Conservation (phyloP, 345 rosid species). For the Cardamine resedifolia region DNA sequence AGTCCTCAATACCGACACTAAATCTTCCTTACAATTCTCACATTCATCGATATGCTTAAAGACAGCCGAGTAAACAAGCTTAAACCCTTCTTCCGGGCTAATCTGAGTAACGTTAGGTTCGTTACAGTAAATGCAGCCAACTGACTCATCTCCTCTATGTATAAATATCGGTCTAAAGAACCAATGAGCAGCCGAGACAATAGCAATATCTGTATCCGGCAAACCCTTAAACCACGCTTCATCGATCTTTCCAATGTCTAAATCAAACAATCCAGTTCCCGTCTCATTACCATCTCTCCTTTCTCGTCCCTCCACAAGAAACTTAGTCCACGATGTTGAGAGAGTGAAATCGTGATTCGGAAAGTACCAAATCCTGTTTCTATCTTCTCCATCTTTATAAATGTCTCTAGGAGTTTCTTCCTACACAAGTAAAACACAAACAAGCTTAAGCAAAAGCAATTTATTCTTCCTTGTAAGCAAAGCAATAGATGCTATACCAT, state of each 20-base stretch:
- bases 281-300: slow-evolving; percentile 47
- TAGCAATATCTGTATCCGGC: slow-evolving; percentile 46
- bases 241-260: slow-evolving; percentile 53
- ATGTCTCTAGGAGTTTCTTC: slow-evolving; percentile 57
- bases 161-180: slow-evolving; percentile 67
- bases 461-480: slow-evolving; percentile 13
- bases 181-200: slow-evolving; percentile 77
- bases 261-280: slow-evolving; percentile 45
- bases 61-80: slow-evolving; percentile 51
- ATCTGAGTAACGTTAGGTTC: slow-evolving; percentile 47
- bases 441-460: neutral
- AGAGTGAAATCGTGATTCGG: slow-evolving; percentile 65
- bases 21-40: slow-evolving; percentile 34
- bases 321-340: slow-evolving; percentile 61
- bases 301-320: slow-evolving; percentile 58
- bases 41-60: slow-evolving; percentile 46
- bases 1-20: slow-evolving; percentile 59
- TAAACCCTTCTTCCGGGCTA: slow-evolving; percentile 46
- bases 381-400: slow-evolving; percentile 55
- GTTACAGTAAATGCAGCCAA: slow-evolving; percentile 72
- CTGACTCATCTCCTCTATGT: slow-evolving; percentile 36
- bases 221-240: slow-evolving; percentile 47
- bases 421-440: slow-evolving; percentile 40
- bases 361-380: slow-evolving; percentile 71
- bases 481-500: slow-evolving; percentile 44